Evolutionary conservation across 169 alveolate genomes (phyloP), one percentile per base, ranked within the genome.

Genomic region (Cryptosporidium meleagridis): DNA sequence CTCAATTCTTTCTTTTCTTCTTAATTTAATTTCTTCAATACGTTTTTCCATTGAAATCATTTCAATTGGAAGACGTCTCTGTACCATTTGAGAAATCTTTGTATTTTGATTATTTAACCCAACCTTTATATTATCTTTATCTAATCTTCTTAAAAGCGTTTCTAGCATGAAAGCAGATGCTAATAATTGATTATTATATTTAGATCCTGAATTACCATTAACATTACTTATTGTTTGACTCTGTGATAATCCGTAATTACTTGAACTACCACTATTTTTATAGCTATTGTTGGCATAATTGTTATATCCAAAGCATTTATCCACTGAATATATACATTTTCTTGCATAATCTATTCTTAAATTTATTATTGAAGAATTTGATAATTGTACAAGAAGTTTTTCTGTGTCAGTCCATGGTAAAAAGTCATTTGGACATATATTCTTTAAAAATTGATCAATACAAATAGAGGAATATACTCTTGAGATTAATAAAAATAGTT

Each of bases 331-430:
- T n/a, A 80, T 80, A 51, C 89, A 62, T 31, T 53, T 58, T 18
- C 51, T 80, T 62, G 72, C 75, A 59, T 80, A 80, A 26, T 80
- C 89, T 39, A 80, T 80, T 65, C 89, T 80, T 29, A 80, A 33
- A 62, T 80, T 59, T 7, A 80, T 59, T 80, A 80, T 41, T 16
- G 80, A 58, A 8, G 89, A 80, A 48, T 67, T 80, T 44, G 89
- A 80, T 21, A 80, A 41, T 39, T 80, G 89, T 8, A 93, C 96
- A 53, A 95, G 70, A 84, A 91, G 85, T 85, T 86, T 93, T 91
- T 94, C 97, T 12, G 97, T 97, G 61, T 95, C 95, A 59, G 93
- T 89, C 98, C 98, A 96, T 29, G 95, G 85, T 68, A 94, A 89
- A 91, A 96, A 96, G 21, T 91, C 94, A 48, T 91, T 80, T 14